A percentile compares a stretch with the other conserved stretches of the same genome.
Evolutionary conservation across 768 basidiomycete species (phyloP).

Genomic region (Boletus subcaerulescens): DNA sequence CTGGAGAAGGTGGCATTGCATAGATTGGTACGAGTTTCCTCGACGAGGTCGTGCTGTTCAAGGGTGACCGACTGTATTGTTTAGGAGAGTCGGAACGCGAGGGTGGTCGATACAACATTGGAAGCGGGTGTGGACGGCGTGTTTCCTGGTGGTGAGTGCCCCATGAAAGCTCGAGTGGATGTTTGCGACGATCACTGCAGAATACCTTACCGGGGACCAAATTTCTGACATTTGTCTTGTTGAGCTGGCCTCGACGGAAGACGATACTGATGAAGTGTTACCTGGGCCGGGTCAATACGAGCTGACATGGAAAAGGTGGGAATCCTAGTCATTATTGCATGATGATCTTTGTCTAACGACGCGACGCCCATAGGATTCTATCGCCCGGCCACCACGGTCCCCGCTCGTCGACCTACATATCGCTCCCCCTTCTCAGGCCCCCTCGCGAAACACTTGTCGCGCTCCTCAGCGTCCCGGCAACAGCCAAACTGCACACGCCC

Average conservation of each 20-base stretch:
- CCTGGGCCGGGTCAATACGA: conserved; percentile 57
- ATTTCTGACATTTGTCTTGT: conserved; percentile 57
- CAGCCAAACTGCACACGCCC: conserved; percentile 61
- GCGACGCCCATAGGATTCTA: conserved; percentile 38
- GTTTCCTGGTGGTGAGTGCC: conserved; percentile 45
- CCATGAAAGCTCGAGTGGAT: background rate
- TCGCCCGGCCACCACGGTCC: conserved; percentile 44
- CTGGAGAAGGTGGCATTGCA: conserved; percentile 49
- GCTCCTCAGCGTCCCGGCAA: conserved; percentile 58
- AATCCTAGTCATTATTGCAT: background rate
- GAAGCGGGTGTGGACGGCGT: conserved; percentile 42
- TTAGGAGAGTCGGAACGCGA: conserved; percentile 45
- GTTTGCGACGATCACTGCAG: conserved; percentile 31
- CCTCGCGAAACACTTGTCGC: conserved; percentile 66
- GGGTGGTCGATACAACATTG: conserved; percentile 51
- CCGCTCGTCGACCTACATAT: conserved; percentile 45
- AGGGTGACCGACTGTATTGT: background rate
- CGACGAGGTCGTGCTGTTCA: background rate
- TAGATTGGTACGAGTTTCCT: conserved; percentile 42
- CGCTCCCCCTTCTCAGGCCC: conserved; percentile 60
- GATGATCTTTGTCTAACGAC: background rate
- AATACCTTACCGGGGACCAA: conserved; percentile 63
- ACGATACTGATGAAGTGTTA: conserved; percentile 35
- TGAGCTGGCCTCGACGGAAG: conserved; percentile 42
- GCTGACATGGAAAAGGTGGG: conserved; percentile 64